These are phyloP conservation scores for Amylostereum chailletii DNA, from an alignment of 1,284 basidiomycete genomes.

Conservation along the genomic window DNA sequence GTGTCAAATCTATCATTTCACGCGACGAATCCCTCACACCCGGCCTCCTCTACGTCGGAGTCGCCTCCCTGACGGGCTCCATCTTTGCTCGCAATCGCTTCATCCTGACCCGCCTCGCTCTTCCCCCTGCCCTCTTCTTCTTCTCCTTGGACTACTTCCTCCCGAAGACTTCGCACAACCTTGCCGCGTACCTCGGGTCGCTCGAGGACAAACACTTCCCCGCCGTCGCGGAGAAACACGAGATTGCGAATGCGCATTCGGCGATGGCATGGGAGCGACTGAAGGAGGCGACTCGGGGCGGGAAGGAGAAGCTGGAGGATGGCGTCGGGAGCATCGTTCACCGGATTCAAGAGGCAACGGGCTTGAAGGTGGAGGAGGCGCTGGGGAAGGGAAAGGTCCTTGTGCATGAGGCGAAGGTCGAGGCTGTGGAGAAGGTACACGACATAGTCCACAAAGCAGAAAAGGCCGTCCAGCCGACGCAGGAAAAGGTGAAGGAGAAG, in stretches of 20 bases:
- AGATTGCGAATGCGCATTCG: constrained; percentile 54
- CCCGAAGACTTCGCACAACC: constrained; percentile 66
- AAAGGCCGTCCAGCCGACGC: constrained; percentile 1
- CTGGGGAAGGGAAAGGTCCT: constrained; percentile 32
- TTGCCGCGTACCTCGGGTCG: constrained; percentile 56
- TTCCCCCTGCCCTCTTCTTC: constrained; percentile 65
- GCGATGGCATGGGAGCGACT: constrained; percentile 37
- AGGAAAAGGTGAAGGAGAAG: constrained; percentile 9
- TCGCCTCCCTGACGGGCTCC: constrained; percentile 81
- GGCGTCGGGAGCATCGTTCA: constrained; percentile 44
- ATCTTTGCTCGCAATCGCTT: constrained; percentile 75
- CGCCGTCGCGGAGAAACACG: constrained; percentile 58
- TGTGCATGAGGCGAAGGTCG: constrained; percentile 9
- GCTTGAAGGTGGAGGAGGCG: constrained; percentile 60
- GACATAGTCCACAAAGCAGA: constrained; percentile 6
- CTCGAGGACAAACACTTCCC: constrained; percentile 71
- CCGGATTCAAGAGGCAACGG: constrained; percentile 60
- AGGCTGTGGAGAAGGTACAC: constrained; percentile 9
- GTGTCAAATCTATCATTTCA: constrained; percentile 75
- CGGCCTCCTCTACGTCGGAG: constrained; percentile 78
- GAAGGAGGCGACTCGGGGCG: constrained; percentile 20
- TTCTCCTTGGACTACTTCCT: constrained; percentile 72
- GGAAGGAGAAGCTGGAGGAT: constrained; percentile 29
- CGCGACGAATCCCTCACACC: constrained; percentile 79
- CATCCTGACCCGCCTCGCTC: constrained; percentile 54